Percentiles rank a stretch among this genome's conserved stretches.
Evolutionary conservation across 2,329 filamentous ascomycete genomes (phyloP).

Genomic region (Aspergillus vadensis): DNA sequence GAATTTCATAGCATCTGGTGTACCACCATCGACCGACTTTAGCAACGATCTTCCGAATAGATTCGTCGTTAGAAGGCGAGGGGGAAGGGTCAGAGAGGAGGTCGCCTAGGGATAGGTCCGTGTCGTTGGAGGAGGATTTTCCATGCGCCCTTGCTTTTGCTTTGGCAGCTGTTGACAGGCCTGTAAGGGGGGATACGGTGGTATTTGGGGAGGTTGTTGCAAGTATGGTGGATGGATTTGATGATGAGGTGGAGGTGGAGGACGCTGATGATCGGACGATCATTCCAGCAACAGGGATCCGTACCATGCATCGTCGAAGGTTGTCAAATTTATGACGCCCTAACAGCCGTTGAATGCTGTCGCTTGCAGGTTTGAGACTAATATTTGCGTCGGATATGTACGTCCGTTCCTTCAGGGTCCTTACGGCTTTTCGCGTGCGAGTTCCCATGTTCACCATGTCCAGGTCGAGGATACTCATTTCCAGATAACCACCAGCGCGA

Average conservation of each 20-base stretch:
- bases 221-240: constrained; percentile 35
- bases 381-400: constrained; percentile 45
- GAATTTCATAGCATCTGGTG: constrained; percentile 82
- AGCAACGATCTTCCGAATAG: constrained; percentile 88
- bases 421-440: constrained; percentile 48
- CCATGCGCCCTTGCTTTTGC: constrained; percentile 21
- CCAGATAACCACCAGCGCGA: constrained; percentile 51
- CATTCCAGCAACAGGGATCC: constrained; percentile 51
- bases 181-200: constrained; percentile 25
- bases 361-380: constrained; percentile 50
- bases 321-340: constrained; percentile 51
- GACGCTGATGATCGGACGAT: constrained; percentile 46
- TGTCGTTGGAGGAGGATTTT: constrained; percentile 41
- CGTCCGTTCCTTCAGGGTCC: constrained; percentile 50
- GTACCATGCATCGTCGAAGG: constrained; percentile 52
- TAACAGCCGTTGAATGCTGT: constrained; percentile 50
- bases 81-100: constrained; percentile 72
- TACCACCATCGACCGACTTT: constrained; percentile 97
- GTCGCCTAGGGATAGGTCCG: constrained; percentile 60
- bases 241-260: constrained; percentile 43
- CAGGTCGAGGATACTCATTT: constrained; percentile 52
- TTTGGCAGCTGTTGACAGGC: constrained; percentile 23
- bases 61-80: constrained; percentile 72
- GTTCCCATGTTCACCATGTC: constrained; percentile 55
- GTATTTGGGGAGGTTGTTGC: constrained; percentile 29